Conservation (phyloP, 2,329 filamentous ascomycete genomes). For the Bimuria novae-zelandiae region DNA sequence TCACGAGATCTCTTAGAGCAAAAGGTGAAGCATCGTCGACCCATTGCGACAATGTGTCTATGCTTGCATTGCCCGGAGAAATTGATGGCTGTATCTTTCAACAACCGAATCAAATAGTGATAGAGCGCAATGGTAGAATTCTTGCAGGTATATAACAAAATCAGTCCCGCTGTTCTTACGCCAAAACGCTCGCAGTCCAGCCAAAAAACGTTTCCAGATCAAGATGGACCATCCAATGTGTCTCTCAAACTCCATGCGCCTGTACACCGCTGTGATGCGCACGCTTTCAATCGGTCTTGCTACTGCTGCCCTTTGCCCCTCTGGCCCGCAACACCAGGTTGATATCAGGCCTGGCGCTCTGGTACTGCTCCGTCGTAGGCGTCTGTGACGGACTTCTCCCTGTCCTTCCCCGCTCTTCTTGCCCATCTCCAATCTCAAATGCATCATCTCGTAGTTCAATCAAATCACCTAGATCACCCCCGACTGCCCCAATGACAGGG, state of each 20-base stretch:
- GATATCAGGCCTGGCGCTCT: slow-evolving; percentile 36
- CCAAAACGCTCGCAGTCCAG: slow-evolving; percentile 16
- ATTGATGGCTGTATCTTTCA: neutral
- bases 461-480: slow-evolving; percentile 62
- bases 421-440: slow-evolving; percentile 48
- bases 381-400: slow-evolving; percentile 19
- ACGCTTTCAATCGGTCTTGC: slow-evolving; percentile 37
- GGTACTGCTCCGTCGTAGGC: slow-evolving; percentile 35
- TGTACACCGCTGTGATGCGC: neutral
- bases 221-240: neutral
- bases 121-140: neutral
- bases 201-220: slow-evolving; percentile 3
- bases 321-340: slow-evolving; percentile 38
- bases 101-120: neutral
- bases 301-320: slow-evolving; percentile 25
- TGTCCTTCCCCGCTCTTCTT: slow-evolving; percentile 33
- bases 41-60: neutral
- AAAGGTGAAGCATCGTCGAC: neutral
- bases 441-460: slow-evolving; percentile 71
- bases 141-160: slow-evolving; percentile 13
- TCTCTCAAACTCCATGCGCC: slow-evolving; percentile 4
- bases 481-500: slow-evolving; percentile 46
- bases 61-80: neutral
- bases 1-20: neutral
- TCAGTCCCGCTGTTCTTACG: slow-evolving; percentile 1